A percentile compares a stretch with the other conserved stretches of the same genome.
These are phyloP conservation scores for Talaromyces atroroseus DNA, from an alignment of 2,329 filamentous ascomycete species.

Conservation along the genomic window DNA sequence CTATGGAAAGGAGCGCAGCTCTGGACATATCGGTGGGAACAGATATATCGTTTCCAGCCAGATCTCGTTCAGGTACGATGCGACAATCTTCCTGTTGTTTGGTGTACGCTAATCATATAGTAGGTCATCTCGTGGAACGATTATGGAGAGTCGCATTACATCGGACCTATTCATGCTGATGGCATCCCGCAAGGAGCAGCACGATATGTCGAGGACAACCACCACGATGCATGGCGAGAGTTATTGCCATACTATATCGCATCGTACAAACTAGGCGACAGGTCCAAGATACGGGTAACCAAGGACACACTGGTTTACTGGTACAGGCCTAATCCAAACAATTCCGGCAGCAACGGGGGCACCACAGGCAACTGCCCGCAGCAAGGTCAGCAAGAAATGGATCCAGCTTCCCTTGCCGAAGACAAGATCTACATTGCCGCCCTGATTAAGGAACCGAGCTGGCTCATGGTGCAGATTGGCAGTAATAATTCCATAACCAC, in stretches of 20 bases:
- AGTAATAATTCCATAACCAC: slow-evolving; percentile 15
- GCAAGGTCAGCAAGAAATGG: slow-evolving; percentile 23
- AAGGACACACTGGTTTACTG: slow-evolving; percentile 30
- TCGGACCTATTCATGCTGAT: slow-evolving; percentile 45
- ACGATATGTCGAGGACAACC: slow-evolving; percentile 25
- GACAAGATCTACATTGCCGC: slow-evolving; percentile 29
- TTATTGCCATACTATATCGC: slow-evolving; percentile 33
- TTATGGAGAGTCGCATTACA: slow-evolving; percentile 57
- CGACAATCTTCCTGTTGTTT: not conserved
- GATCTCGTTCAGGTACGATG: slow-evolving; percentile 43
- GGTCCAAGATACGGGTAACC: slow-evolving; percentile 13
- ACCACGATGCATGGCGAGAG: slow-evolving; percentile 28
- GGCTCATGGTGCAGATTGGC: slow-evolving; percentile 27
- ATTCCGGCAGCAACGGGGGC: slow-evolving; percentile 24
- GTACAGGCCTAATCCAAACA: slow-evolving; percentile 30
- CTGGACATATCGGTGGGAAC: slow-evolving; percentile 56
- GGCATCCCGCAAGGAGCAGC: slow-evolving; percentile 45
- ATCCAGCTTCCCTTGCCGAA: slow-evolving; percentile 24
- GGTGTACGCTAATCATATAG: not conserved
- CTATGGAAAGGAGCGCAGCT: slow-evolving; percentile 56
- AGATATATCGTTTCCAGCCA: slow-evolving; percentile 47
- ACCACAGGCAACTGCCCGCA: slow-evolving; percentile 32
- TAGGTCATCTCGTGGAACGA: slow-evolving; percentile 58
- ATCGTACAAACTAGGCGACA: slow-evolving; percentile 29
- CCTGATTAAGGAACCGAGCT: slow-evolving; percentile 22